Evolutionary conservation across 2,329 filamentous ascomycete species (phyloP).

Genomic region (Stromatinia cepivora): DNA sequence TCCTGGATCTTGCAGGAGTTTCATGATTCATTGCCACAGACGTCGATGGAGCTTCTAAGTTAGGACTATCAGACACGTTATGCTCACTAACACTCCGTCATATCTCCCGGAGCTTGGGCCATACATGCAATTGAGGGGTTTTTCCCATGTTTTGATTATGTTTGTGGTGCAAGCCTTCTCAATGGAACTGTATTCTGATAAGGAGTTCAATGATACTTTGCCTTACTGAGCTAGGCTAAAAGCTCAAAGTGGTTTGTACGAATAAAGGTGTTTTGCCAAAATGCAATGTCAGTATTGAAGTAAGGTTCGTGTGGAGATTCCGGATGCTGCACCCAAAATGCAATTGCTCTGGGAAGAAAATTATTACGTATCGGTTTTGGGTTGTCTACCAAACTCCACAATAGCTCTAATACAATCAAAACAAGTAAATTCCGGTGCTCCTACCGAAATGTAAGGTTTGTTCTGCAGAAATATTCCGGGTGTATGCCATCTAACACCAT

Average conservation of each 20-base stretch:
- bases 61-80: slow-evolving; percentile 5
- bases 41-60: slow-evolving; percentile 16
- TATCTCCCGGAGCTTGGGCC: slow-evolving; percentile 14
- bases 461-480: not conserved
- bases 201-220: not conserved
- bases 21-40: slow-evolving; percentile 7
- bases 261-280: not conserved
- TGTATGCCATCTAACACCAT: not conserved
- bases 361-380: not conserved
- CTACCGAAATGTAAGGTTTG: not conserved
- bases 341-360: not conserved
- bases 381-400: not conserved
- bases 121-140: not conserved
- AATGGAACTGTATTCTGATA: not conserved
- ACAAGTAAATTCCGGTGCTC: slow-evolving; percentile 8
- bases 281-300: not conserved
- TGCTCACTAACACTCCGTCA: not conserved
- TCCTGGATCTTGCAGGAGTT: slow-evolving; percentile 4
- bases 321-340: not conserved
- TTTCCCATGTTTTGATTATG: not conserved
- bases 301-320: not conserved
- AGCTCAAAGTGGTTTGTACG: not conserved
- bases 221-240: not conserved
- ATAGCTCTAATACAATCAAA: not conserved
- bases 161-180: not conserved